Conservation (phyloP, 495 filamentous ascomycete species). For the Choiromyces venosus region DNA sequence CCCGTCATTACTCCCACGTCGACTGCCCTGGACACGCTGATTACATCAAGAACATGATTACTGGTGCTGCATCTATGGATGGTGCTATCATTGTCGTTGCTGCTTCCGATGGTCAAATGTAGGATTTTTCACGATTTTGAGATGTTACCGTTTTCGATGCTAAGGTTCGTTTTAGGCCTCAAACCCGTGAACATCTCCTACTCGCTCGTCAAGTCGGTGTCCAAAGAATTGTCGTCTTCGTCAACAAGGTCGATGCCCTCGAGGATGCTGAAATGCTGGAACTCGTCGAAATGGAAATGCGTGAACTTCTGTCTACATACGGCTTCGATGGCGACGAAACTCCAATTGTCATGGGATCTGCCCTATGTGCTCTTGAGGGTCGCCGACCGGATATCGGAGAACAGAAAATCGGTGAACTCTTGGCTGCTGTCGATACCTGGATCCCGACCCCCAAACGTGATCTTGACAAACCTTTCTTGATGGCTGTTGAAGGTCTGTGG, state of each 20-base stretch:
- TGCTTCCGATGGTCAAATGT: constrained; percentile 98
- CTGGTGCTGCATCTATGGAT: constrained; percentile 94
- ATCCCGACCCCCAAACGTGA: constrained; percentile 90
- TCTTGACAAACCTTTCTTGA: constrained; percentile 94
- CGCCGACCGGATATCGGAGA: constrained; percentile 80
- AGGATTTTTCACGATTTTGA: constrained; percentile 27
- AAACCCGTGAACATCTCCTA: constrained; percentile 96
- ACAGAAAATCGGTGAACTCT: constrained; percentile 77
- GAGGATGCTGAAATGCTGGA: constrained; percentile 99
- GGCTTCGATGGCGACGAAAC: constrained; percentile 98
- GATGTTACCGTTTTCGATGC: constrained; percentile 16
- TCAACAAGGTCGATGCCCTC: constrained; percentile 96
- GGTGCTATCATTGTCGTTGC: constrained; percentile 98
- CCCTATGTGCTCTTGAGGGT: constrained; percentile 87
- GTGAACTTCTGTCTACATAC: constrained; percentile 83
- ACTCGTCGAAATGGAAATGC: constrained; percentile 99
- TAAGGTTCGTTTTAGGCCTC: constrained; percentile 58
- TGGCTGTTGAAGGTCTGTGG: constrained; percentile 69
- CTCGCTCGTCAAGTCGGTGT: constrained; percentile 97
- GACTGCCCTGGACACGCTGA: constrained; percentile 99
- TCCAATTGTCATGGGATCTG: constrained; percentile 92
- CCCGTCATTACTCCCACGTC: constrained; percentile 96
- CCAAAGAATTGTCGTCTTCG: constrained; percentile 95
- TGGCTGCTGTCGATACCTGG: constrained; percentile 88
- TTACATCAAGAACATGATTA: constrained; percentile 99